Evolutionary conservation across 495 filamentous ascomycete genomes (phyloP), one percentile per base, ranked within the genome.

Genomic region (Chaetomium cochliodes): DNA sequence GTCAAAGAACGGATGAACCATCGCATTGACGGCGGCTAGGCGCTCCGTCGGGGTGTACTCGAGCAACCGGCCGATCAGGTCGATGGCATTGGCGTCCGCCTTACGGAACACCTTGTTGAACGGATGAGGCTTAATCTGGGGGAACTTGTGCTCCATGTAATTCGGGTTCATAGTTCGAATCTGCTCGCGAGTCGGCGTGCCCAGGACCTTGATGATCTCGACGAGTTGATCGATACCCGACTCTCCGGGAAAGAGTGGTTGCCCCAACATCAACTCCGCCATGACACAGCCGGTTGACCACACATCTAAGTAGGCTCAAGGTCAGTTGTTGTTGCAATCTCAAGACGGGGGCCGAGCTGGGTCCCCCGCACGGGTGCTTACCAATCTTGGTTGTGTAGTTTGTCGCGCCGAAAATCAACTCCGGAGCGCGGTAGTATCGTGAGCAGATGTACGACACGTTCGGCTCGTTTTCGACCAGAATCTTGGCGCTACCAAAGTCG

Each of bases 111-210:
- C 94, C 85, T 98, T 98, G 74, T 90, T 93, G 83, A 98, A 98
- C 13, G 94, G 94, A 72, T 98, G 94, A 46, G 94, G 94, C 81
- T 99, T 99, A 83, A 99, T 99, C 74, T 99, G 94, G 49, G 94
- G 96, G 74, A 99, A 99, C 79, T 98, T 98, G 79, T 99, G 94
- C 78, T 98, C 94, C 94, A 99, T 99, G 78, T 99, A 98, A 77
- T 99, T 99, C 58, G 94, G 96, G 75, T 99, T 99, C 96, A 99
- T 99, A 54, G 94, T 99, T 60, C 94, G 91, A 72, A 99, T 99
- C 71, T 99, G 94, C 70, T 99, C 94, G 23, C 94, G 84, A n/a
- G 94, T 97, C 16, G 96, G 94, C 18, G 94, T 99, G 25, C 94
- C 94, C 62, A 99, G 83, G 60, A 99, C 94, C 80, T 98, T 99